A percentile compares a stretch with the other conserved stretches of the same genome.
Conservation (phyloP, 805 yeast genomes). For the Maudiozyma pseudohumilis region DNA sequence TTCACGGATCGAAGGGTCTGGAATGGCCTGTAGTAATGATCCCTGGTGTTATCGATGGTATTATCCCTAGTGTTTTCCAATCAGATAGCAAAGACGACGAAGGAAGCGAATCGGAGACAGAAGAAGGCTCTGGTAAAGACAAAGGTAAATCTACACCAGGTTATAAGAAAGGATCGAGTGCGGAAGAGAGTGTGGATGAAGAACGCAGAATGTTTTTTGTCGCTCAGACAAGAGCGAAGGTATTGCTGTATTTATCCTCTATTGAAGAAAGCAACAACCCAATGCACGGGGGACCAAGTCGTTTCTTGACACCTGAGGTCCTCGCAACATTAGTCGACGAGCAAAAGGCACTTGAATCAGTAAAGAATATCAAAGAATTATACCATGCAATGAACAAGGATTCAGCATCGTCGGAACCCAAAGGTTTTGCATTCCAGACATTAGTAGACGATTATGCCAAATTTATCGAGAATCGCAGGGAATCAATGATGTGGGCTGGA, state of each 20-base stretch:
- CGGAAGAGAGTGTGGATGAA: constrained; percentile 40
- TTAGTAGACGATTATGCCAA: constrained; percentile 22
- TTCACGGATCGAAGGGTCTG: constrained; percentile 87
- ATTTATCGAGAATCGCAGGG: constrained; percentile 21
- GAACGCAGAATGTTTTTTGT: constrained; percentile 83
- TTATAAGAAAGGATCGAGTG: constrained; percentile 4
- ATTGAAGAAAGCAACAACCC: constrained; percentile 18
- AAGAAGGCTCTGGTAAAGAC: constrained; percentile 13
- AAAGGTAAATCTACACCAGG: constrained; percentile 4
- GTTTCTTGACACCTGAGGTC: constrained; percentile 24
- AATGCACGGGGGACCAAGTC: constrained; percentile 19
- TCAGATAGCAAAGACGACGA: constrained; percentile 20
- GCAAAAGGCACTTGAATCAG: constrained; percentile 19
- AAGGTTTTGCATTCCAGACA: constrained; percentile 16
- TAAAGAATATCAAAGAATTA: constrained; percentile 14
- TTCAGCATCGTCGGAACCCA: constrained; percentile 2
- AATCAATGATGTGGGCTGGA: constrained; percentile 25
- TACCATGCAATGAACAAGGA: constrained; percentile 14
- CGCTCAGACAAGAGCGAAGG: constrained; percentile 76
- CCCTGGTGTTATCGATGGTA: constrained; percentile 58
- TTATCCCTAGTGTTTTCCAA: constrained; percentile 47
- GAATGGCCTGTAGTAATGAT: constrained; percentile 93
- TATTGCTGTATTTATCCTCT: constrained; percentile 37
- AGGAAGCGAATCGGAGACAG: constrained; percentile 8
- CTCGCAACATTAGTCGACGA: constrained; percentile 20